phyloP scores from a whole-genome alignment of 805 yeast genomes.

The Suhomyces prunicola region DNA sequence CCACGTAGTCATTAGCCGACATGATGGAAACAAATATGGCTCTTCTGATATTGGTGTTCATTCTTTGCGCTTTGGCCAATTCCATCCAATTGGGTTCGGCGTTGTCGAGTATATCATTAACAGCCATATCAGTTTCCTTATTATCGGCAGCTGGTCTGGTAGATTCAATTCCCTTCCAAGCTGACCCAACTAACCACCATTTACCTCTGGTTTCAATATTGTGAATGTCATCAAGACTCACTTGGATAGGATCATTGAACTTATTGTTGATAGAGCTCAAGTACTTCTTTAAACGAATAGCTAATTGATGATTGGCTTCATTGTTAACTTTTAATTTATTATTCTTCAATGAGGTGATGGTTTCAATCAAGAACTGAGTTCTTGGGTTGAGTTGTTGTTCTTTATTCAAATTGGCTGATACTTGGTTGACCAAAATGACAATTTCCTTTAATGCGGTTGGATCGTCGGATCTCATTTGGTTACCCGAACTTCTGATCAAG shows the following conservation, averaged over 20 bases:
- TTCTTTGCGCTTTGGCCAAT: conserved; percentile 79
- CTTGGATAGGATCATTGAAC: conserved; percentile 74
- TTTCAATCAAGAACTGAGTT: conserved; percentile 78
- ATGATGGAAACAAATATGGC: conserved; percentile 91
- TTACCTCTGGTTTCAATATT: conserved; percentile 79
- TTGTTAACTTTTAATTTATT: conserved; percentile 63
- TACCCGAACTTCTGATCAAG: conserved; percentile 73
- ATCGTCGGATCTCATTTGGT: conserved; percentile 85
- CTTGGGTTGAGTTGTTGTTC: conserved; percentile 48
- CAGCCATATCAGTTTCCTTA: conserved; percentile 41
- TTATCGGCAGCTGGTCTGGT: conserved; percentile 12
- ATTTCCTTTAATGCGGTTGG: conserved; percentile 82
- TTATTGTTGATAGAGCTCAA: conserved; percentile 51
- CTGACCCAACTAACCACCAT: conserved; percentile 99
- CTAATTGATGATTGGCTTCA: conserved; percentile 51
- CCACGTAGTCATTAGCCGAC: conserved; percentile 92
- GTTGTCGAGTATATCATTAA: conserved; percentile 60
- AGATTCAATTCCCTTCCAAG: conserved; percentile 71
- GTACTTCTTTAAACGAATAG: conserved; percentile 60
- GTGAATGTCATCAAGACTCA: conserved; percentile 75
- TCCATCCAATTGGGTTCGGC: conserved; percentile 87
- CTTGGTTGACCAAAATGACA: conserved; percentile 53
- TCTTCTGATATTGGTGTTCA: conserved; percentile 93
- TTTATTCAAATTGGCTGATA: conserved; percentile 37
- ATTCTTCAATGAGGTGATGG: conserved; percentile 80